Conservation (phyloP, 805 yeast genomes). For the Yarrowia hollandica region DNA sequence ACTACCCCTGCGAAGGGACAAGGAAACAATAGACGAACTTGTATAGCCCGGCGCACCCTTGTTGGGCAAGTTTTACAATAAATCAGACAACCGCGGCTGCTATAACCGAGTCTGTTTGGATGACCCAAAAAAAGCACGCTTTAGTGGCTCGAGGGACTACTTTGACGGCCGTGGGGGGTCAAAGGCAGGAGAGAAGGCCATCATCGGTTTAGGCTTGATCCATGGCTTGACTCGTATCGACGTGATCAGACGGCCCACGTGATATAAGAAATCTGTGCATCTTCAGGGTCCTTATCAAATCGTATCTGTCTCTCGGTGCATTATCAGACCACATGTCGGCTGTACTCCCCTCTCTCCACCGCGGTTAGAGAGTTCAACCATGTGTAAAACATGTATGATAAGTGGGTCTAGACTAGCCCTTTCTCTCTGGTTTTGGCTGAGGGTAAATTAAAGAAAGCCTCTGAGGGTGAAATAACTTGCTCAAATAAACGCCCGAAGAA, state of each 20-base stretch:
- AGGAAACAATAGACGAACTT: background rate
- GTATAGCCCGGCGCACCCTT: background rate
- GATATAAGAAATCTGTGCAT: no score
- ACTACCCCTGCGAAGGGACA: background rate
- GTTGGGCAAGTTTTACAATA: constrained; percentile 4
- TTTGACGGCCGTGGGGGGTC: no score
- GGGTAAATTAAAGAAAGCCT: no score
- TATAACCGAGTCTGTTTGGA: constrained; percentile 21
- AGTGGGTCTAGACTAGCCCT: constrained; percentile 26
- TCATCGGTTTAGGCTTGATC: no score
- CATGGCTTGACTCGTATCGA: no score
- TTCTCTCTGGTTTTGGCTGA: background rate
- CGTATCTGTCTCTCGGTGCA: no score
- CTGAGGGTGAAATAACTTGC: background rate
- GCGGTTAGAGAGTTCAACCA: constrained; percentile 20
- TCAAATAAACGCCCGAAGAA: background rate
- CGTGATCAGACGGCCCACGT: no score
- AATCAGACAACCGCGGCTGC: background rate
- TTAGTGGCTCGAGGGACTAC: no score
- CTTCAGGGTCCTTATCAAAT: no score
- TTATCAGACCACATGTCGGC: no score
- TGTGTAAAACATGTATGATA: constrained; percentile 16
- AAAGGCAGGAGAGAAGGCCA: no score
- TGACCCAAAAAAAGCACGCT: no score
- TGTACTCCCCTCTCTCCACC: constrained; percentile 1